Base-by-base conservation (phyloP, 257 asterid genomes). In the Leonotis leonurus region DNA sequence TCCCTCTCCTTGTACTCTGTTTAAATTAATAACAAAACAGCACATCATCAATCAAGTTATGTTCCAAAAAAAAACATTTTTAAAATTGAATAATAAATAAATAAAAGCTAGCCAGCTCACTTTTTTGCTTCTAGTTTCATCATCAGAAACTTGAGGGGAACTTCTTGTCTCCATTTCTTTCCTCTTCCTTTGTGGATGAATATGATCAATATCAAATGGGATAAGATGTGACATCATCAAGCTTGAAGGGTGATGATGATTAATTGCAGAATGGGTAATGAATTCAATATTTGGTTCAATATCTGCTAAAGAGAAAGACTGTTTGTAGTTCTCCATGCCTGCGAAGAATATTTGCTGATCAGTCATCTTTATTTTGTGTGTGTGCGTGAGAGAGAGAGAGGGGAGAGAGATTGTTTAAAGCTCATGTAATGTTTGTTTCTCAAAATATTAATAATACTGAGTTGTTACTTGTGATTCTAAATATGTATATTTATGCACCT, bases 1-100 rank as follows among this genome's bases (percentile, higher is more conserved):
- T 89, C 60, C 89, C 86, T 74, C 68, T 84, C 54, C 78, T 69
- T 10, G 68, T 58, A 46, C 70, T 46, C 91, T 86, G 73, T 32
- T 22, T 65, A 30, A 45, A 27, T 4, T n/a, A 14, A 20, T 9
- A 20, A 33, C 20, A 18, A 45, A 22, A 7, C 8, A 48, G 2
- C 11, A 32, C 3, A 32, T 55, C 27, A 55, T 3, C 1, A 50
- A 25, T 26, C 32, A n/a, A n/a, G 1, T 26, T 24, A 13, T 27
- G 6, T n/a, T n/a, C 5, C 40, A 13, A 27, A 6, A 6, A 8
- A 43, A 3, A 3, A 9, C 9, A 39, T 35, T n/a, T 8, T 17
- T 24, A 21, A 25, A 25, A 70, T 13, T 25, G 5, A 35, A 36
- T 5, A 12, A n/a, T n/a, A 12, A 4, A 11, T 8, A 17, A 4